Evolutionary conservation across 192 early-diverging fungal species (phyloP).

Genomic region (Geranomyces michiganensis): DNA sequence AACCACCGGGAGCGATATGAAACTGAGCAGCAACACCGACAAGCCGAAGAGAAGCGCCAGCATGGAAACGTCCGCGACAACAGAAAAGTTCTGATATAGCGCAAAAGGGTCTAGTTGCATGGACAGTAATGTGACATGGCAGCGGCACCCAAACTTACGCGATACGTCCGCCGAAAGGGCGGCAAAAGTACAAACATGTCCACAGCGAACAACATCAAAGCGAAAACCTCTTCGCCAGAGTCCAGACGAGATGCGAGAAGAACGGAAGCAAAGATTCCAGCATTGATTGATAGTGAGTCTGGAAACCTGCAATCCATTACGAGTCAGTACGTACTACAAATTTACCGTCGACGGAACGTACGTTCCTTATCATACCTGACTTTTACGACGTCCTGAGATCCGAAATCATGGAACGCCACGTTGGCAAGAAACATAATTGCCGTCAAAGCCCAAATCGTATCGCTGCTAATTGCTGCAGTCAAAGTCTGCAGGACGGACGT

Average conservation of each 20-base stretch:
- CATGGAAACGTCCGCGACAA: slow-evolving; percentile 48
- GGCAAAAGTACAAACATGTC: slow-evolving; percentile 96
- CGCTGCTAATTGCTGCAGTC: slow-evolving; percentile 84
- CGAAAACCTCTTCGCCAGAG: slow-evolving; percentile 85
- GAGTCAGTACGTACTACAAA: neutral
- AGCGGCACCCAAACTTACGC: slow-evolving; percentile 34
- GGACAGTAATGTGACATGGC: neutral
- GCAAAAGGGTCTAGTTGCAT: neutral
- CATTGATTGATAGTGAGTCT: slow-evolving; percentile 95
- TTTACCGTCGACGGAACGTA: neutral
- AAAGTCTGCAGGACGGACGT: slow-evolving; percentile 91
- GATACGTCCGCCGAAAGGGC: slow-evolving; percentile 78
- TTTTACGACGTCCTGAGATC: slow-evolving; percentile 11
- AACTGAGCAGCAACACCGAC: slow-evolving; percentile 11
- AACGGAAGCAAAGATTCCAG: slow-evolving; percentile 92
- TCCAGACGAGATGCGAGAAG: slow-evolving; percentile 84
- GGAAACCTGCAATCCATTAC: slow-evolving; percentile 65
- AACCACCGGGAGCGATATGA: slow-evolving; percentile 52
- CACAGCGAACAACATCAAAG: slow-evolving; percentile 83
- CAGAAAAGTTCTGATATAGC: slow-evolving; percentile 18
- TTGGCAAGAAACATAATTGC: slow-evolving; percentile 82
- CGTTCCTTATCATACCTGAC: neutral
- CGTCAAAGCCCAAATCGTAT: slow-evolving; percentile 93
- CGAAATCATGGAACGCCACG: slow-evolving; percentile 86
- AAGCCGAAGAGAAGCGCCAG: slow-evolving; percentile 21